phyloP scores from a whole-genome alignment of 176 grass and related monocot species.

The Juncus inflexus region DNA sequence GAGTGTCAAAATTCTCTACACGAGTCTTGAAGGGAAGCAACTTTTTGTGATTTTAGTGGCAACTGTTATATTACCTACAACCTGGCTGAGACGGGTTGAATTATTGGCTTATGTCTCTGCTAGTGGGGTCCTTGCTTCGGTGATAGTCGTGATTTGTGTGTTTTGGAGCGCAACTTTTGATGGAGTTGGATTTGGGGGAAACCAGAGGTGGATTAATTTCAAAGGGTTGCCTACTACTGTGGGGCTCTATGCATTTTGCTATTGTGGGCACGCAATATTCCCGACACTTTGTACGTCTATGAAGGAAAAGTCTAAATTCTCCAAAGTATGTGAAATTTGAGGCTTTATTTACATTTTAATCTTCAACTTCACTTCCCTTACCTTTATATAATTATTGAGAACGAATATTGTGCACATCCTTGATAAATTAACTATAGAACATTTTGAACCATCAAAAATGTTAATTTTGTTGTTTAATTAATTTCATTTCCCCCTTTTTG shows the following conservation, averaged over 20 bases:
- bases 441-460: neutral
- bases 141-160: constrained; percentile 56
- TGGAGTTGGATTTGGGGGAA: constrained; percentile 49
- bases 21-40: constrained; percentile 48
- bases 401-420: too few relatives aligned
- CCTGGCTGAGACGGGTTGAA: constrained; percentile 56
- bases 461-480: neutral
- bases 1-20: constrained; percentile 27
- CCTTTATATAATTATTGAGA: too few relatives aligned
- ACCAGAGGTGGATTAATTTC: constrained; percentile 44
- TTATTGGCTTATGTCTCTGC: constrained; percentile 74
- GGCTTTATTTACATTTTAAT: neutral
- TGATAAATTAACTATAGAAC: too few relatives aligned
- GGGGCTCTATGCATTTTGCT: constrained; percentile 75
- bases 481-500: neutral
- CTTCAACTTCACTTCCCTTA: too few relatives aligned
- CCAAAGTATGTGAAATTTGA: constrained; percentile 39
- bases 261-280: constrained; percentile 76
- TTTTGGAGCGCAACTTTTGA: constrained; percentile 50
- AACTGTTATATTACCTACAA: constrained; percentile 60
- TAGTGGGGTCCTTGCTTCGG: constrained; percentile 60
- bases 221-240: constrained; percentile 56
- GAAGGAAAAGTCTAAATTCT: constrained; percentile 62
- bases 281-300: constrained; percentile 72
- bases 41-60: constrained; percentile 56